These are phyloP conservation scores for Rhizophagus sp. DNA, from an alignment of 192 early-diverging fungal species.

Conservation along the genomic window DNA sequence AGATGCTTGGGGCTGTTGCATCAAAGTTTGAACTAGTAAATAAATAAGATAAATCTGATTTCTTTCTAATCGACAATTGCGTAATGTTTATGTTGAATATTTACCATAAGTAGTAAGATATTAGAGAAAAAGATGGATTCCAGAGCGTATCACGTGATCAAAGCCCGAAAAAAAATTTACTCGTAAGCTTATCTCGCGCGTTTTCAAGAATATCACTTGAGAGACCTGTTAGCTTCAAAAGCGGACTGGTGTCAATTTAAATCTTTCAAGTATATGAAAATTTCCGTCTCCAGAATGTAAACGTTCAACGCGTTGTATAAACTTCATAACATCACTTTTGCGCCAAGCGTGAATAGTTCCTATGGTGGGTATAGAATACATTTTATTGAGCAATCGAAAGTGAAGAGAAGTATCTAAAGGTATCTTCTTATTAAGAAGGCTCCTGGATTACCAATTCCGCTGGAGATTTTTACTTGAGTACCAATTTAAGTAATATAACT, in stretches of 20 bases:
- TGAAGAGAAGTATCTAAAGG: no score
- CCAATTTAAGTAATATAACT: not conserved
- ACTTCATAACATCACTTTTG: not conserved
- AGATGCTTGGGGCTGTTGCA: not conserved
- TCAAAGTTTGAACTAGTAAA: not conserved
- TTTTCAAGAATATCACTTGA: not conserved
- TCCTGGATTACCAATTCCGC: no score
- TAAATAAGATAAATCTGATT: no score
- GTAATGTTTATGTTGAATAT: not conserved
- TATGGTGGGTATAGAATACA: not conserved
- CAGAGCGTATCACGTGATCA: not conserved
- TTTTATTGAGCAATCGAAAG: not conserved
- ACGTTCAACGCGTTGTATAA: conserved; percentile 9
- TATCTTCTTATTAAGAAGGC: no score
- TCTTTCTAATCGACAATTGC: not conserved
- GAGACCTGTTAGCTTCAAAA: not conserved
- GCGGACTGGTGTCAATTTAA: not conserved
- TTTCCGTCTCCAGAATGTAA: not conserved
- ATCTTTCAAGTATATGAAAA: not conserved
- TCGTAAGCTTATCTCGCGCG: not conserved
- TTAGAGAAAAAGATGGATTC: no score
- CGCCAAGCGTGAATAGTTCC: not conserved
- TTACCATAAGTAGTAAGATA: not conserved
- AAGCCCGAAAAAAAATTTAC: not conserved
- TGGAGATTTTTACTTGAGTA: not conserved